Base-by-base conservation (phyloP, 2,329 filamentous ascomycete species). In the Xylariales sp. region DNA sequence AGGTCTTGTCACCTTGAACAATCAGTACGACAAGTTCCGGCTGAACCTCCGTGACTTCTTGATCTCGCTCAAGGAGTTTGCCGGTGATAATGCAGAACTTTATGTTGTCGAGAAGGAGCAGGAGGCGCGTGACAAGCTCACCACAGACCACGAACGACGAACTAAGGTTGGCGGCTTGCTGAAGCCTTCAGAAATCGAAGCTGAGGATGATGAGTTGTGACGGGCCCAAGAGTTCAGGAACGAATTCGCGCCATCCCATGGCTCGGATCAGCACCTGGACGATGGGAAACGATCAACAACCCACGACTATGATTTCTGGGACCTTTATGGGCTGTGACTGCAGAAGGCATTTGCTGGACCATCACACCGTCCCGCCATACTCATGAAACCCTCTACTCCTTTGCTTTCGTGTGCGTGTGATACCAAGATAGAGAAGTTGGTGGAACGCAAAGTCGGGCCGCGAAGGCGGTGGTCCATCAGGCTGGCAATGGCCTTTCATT, bases 11-110 rank as follows among this genome's bases (percentile, higher is more conserved):
- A 78, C 83, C 5, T 78, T 87, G 52, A 97, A 95, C 62, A 86
- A 85, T 43, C 86, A 95, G 57, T 82, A 94, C 51, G 86, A 88
- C 60, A 89, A 89, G 62, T 98, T 98, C 82, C 95, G 95, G 63
- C 80, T 95, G 42, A 89, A 94, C 57, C 73, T 98, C 39, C 88
- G 93, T 51, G 93, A 98, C 67, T 98, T 98, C 78, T 71, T 98
- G 52, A 95, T 98, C 56, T 94, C 90, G 16, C 74, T 98, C 53
- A 95, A 96, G 69, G 94, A 98, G 66, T 98, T 97, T 49, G 83
- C 88, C 1, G 93, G 88, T 39, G 93, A 98, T 66, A 96, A 97
- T 55, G 81, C 91, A 1, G 93, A 98, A 59, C 76, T 98, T 8
- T 98, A 86, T 65, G 82, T 86, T 4, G 90, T 95, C 44, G 93